phyloP scores from a whole-genome alignment of 1,139 yeast genomes.

The Eremothecium gossypii region DNA sequence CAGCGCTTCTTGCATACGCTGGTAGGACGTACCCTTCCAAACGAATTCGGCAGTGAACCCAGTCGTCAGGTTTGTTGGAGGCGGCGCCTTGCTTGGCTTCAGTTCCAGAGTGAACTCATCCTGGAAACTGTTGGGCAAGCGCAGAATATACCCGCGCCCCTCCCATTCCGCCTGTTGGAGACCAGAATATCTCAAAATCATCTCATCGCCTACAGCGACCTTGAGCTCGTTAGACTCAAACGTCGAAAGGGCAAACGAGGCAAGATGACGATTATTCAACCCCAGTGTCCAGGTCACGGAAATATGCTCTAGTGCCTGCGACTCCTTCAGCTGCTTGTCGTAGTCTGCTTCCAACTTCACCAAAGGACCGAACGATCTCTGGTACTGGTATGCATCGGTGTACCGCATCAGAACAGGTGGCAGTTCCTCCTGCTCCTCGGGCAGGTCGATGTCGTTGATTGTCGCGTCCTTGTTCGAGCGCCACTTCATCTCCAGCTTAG shows the following conservation, averaged over 20 bases:
- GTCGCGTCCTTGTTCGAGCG: constrained; percentile 61
- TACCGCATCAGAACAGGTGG: constrained; percentile 70
- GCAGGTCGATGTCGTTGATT: constrained; percentile 45
- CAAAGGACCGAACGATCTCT: constrained; percentile 75
- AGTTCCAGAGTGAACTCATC: constrained; percentile 73
- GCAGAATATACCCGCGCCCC: constrained; percentile 60
- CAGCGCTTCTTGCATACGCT: constrained; percentile 76
- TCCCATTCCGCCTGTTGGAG: constrained; percentile 52
- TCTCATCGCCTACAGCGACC: constrained; percentile 83
- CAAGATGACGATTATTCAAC: constrained; percentile 55
- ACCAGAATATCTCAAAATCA: constrained; percentile 53
- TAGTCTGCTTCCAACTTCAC: constrained; percentile 74
- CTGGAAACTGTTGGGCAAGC: constrained; percentile 57
- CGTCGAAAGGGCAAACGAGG: constrained; percentile 59
- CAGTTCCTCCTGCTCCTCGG: constrained; percentile 50
- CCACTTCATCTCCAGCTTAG: constrained; percentile 77
- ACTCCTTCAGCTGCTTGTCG: constrained; percentile 66
- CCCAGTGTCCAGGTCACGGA: constrained; percentile 70
- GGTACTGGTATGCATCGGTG: constrained; percentile 79
- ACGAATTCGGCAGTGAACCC: constrained; percentile 82
- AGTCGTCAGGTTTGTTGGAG: constrained; percentile 45
- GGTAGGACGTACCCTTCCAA: constrained; percentile 82
- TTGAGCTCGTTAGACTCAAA: constrained; percentile 58
- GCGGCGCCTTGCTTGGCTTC: constrained; percentile 30
- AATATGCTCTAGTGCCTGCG: constrained; percentile 69